Evolutionary conservation across 352 stramenopile genomes (phyloP), one percentile per base, ranked within the genome.

Genomic region (Phytophthora sojae): DNA sequence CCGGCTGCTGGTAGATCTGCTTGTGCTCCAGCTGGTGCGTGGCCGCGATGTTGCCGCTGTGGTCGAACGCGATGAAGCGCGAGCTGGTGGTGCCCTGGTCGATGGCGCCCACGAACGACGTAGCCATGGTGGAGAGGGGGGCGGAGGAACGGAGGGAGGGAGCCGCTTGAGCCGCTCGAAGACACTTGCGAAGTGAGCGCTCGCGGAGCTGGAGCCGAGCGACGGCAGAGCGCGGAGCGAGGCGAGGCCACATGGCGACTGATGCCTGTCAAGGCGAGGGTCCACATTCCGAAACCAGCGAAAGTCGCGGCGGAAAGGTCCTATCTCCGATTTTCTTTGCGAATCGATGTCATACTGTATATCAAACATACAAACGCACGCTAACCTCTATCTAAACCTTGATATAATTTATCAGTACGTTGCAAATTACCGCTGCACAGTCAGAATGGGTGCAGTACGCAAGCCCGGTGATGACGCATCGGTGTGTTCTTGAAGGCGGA

Each of bases 61-160:
- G 76, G 69, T 96, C 82, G 79, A 99, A 99, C 9, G 99, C 78
- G 56, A 99, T 96, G 84, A 99, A 99, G 55, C 98, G 92, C 29
- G 97, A 97, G 65, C 86, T 97, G 7, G 91, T 98, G n/a, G 97
- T 99, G 75, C 97, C 97, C 86, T 99, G 96, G 77, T 99, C 97
- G 74, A 99, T 99, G 63, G 96, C 80, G 62, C 93, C 96, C 44
- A 95, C 72, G 75, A 82, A 88, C 42, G 80, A 86, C 61, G 83
- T 66, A 23, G 79, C 79, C 73, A 84, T 89, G 51, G 52, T 74
- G 39, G 59, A 61, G 30, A 69, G 37, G 58, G 65, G 17, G 44
- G 52, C 47, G 14, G 58, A 17, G n/a, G 67, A 57, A 11, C 54
- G n/a, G 55, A 39, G 32, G 35, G 32, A 23, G 37, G 45, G 39